Percentiles rank a stretch among this genome's conserved stretches.
Conservation (phyloP, 768 basidiomycete genomes). For the Butyriboletus loyo region DNA sequence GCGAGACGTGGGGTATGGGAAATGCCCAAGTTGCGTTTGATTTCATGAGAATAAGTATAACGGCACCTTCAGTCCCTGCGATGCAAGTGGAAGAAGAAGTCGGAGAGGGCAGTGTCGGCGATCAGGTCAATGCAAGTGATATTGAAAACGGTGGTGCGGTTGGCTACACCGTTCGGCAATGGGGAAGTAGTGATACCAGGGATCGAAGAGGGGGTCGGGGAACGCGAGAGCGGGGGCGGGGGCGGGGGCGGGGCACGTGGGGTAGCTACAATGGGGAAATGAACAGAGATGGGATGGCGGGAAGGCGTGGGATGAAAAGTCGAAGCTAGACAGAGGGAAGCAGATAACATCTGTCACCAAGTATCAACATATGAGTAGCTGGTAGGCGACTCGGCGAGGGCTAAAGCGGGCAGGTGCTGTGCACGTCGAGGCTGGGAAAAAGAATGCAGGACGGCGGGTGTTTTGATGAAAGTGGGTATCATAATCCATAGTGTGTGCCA, state of each 20-base stretch:
- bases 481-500: background rate
- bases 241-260: slow-evolving; percentile 1
- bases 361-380: background rate
- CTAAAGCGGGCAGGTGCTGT: background rate
- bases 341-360: background rate
- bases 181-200: background rate
- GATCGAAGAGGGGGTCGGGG: background rate
- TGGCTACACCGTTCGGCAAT: background rate
- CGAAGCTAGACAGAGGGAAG: background rate
- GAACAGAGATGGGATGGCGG: background rate
- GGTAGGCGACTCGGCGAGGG: background rate
- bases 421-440: slow-evolving; percentile 6
- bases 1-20: slow-evolving; percentile 51
- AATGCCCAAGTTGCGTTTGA: slow-evolving; percentile 54
- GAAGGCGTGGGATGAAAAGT: background rate
- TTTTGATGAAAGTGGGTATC: slow-evolving; percentile 12
- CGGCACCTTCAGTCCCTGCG: slow-evolving; percentile 8
- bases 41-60: slow-evolving; percentile 48
- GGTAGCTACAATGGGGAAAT: background rate
- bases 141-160: background rate
- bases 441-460: slow-evolving; percentile 1
- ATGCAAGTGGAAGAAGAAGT: background rate
- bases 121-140: background rate
- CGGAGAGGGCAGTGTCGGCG: background rate
- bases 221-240: background rate